Conservation (phyloP, 768 basidiomycete species). For the Lentinula sp. region DNA sequence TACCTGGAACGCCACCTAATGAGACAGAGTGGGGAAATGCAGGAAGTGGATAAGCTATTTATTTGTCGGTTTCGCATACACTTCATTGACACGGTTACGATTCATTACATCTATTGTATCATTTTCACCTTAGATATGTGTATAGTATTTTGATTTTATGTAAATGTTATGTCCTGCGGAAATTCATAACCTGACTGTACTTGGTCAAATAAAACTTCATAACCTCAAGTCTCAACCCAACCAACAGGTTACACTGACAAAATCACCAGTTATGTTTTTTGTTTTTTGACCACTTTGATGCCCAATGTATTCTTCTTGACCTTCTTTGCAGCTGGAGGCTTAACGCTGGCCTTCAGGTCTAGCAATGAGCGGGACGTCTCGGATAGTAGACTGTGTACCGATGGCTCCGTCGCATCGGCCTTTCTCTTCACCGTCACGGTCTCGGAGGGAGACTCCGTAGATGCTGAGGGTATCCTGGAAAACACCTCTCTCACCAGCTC, state of each 20-base stretch:
- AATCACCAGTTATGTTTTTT: conserved; percentile 14
- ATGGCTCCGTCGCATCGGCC: conserved; percentile 51
- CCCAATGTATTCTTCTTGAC: conserved; percentile 38
- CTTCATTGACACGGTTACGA: neutral
- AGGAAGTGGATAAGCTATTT: neutral
- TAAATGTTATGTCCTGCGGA: too few relatives aligned
- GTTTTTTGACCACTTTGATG: conserved; percentile 41
- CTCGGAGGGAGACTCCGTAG: neutral
- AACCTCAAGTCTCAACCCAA: too few relatives aligned
- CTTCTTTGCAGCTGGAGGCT: conserved; percentile 10
- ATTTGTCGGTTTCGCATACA: neutral
- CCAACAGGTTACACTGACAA: too few relatives aligned
- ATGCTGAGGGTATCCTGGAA: conserved; percentile 46
- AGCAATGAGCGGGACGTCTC: conserved; percentile 35
- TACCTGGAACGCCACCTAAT: neutral
- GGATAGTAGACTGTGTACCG: conserved; percentile 41
- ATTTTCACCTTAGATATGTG: neutral
- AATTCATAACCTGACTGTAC: too few relatives aligned
- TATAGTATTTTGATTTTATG: neutral
- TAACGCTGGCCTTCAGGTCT: conserved; percentile 15
- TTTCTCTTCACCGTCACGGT: conserved; percentile 54
- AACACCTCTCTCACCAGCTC: conserved; percentile 84
- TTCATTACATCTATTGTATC: neutral
- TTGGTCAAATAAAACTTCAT: too few relatives aligned
- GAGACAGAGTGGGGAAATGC: neutral